Percentiles rank a stretch among this genome's conserved stretches.
These are phyloP conservation scores for Spencermartinsiella ligniputridi DNA, from an alignment of 1,139 yeast species.

Conservation along the genomic window DNA sequence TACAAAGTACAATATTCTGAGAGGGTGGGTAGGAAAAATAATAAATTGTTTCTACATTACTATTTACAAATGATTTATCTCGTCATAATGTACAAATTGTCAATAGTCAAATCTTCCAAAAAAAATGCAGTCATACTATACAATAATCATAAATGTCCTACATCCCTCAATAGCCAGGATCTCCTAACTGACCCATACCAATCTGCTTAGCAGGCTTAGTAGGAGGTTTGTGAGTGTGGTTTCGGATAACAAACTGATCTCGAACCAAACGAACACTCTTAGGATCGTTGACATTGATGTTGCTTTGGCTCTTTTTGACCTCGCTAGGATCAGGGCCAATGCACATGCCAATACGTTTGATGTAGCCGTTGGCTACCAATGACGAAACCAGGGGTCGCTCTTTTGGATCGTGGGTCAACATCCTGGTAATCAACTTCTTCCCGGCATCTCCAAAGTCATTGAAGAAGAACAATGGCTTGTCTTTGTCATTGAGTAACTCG, in stretches of 20 bases:
- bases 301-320: constrained; percentile 5
- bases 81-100: background rate
- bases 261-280: constrained; percentile 11
- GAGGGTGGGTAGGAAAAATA: background rate
- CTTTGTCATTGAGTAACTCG: constrained; percentile 34
- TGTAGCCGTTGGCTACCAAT: constrained; percentile 75
- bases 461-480: constrained; percentile 18
- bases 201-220: constrained; percentile 16
- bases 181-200: constrained; percentile 16
- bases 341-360: constrained; percentile 62
- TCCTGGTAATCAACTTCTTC: constrained; percentile 30
- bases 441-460: constrained; percentile 29
- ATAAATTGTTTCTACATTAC: background rate
- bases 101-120: background rate
- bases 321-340: constrained; percentile 45
- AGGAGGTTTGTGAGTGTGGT: constrained; percentile 24
- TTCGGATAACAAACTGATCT: constrained; percentile 17
- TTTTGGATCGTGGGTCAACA: constrained; percentile 68
- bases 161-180: constrained; percentile 14
- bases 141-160: background rate
- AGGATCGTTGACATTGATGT: constrained; percentile 15
- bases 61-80: constrained; percentile 1
- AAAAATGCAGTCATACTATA: too few relatives aligned
- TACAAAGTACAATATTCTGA: too few relatives aligned
- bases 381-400: constrained; percentile 73